A percentile compares a stretch with the other conserved stretches of the same genome.
phyloP scores from a whole-genome alignment of 2,329 filamentous ascomycete species.

The Arthrinium phaeospermum region DNA sequence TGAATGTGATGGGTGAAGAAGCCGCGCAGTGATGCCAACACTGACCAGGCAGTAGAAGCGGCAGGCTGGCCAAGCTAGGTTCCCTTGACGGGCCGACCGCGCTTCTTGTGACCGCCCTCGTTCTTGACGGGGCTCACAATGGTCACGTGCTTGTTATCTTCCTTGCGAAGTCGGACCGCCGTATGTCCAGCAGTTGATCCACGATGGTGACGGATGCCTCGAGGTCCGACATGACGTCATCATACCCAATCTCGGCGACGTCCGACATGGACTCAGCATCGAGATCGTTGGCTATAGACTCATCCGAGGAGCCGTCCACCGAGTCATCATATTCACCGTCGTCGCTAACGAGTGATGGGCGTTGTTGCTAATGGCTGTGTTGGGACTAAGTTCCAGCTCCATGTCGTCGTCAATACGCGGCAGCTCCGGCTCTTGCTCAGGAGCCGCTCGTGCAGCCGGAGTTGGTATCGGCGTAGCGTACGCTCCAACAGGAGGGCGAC shows the following conservation, averaged over 20 bases:
- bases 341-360: constrained; percentile 82
- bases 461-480: constrained; percentile 45
- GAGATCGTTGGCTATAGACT: constrained; percentile 62
- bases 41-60: not conserved
- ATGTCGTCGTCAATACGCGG: constrained; percentile 53
- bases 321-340: constrained; percentile 80
- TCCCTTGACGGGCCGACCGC: constrained; percentile 27
- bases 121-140: constrained; percentile 59
- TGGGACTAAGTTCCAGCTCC: constrained; percentile 70
- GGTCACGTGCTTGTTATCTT: constrained; percentile 60
- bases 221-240: constrained; percentile 54
- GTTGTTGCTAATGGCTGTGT: constrained; percentile 74
- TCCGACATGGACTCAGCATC: constrained; percentile 66
- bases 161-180: constrained; percentile 57
- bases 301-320: constrained; percentile 64
- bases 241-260: constrained; percentile 66
- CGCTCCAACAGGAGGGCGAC: constrained; percentile 46
- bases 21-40: not conserved
- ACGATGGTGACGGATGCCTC: constrained; percentile 49
- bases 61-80: not conserved
- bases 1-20: not conserved
- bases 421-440: constrained; percentile 31
- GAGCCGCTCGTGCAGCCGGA: constrained; percentile 37
- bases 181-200: constrained; percentile 43
- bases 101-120: constrained; percentile 40